Evolutionary conservation across 208 protist genomes (phyloP).

Genomic region (Crithidia sp.): DNA sequence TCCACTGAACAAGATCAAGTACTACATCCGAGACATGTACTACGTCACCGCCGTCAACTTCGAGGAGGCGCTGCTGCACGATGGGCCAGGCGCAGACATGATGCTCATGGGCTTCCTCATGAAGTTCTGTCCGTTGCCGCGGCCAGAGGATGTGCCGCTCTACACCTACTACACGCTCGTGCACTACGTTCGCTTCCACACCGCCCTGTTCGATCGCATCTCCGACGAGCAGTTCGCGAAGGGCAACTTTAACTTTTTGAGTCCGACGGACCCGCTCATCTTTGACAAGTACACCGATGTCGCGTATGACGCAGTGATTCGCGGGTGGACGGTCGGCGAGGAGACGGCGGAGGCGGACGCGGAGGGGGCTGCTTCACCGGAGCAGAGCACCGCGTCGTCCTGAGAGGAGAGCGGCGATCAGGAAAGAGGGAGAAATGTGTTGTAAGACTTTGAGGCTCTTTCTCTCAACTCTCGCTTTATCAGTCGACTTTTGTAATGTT

Average conservation of each 20-base stretch:
- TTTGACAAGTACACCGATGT: conserved; percentile 82
- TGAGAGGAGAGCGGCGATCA: neutral
- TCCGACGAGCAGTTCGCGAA: conserved; percentile 84
- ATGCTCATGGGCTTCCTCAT: conserved; percentile 90
- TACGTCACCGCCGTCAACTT: conserved; percentile 91
- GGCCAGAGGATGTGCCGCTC: conserved; percentile 89
- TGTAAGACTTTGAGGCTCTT: no score
- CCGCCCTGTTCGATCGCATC: conserved; percentile 88
- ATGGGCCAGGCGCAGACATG: conserved; percentile 81
- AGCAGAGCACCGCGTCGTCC: neutral
- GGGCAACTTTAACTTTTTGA: conserved; percentile 91
- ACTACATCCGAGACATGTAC: conserved; percentile 93
- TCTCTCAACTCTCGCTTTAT: no score
- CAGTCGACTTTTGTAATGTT: no score
- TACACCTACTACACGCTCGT: conserved; percentile 92
- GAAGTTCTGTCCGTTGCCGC: conserved; percentile 88
- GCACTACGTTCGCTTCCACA: conserved; percentile 93
- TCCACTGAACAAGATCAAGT: conserved; percentile 86
- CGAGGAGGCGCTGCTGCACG: conserved; percentile 86
- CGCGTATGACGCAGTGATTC: conserved; percentile 72
- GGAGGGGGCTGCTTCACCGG: neutral
- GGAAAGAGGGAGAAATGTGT: no score
- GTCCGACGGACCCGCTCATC: conserved; percentile 77
- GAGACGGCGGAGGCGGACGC: conserved; percentile 6
- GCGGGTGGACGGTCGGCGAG: conserved; percentile 59